phyloP scores from a whole-genome alignment of 2,329 filamentous ascomycete species.

The Trichoderma hamatum region DNA sequence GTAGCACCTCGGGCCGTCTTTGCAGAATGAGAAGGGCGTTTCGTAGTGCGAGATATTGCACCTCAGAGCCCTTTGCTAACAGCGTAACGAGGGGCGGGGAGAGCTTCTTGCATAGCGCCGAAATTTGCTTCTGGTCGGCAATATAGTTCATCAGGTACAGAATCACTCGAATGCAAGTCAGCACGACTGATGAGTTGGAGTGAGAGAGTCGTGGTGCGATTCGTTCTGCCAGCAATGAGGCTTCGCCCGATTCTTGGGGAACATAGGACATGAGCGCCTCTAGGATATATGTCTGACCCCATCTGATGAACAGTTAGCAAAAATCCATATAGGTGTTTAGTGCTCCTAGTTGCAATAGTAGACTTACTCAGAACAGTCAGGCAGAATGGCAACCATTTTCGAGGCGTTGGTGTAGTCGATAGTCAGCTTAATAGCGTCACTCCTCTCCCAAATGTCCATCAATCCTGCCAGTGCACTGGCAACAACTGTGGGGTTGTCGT shows the following conservation, averaged over 20 bases:
- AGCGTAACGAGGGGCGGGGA: constrained; percentile 94
- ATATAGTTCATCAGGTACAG: constrained; percentile 99
- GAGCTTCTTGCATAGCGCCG: constrained; percentile 84
- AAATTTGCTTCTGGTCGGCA: constrained; percentile 83
- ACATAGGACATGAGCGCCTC: constrained; percentile 98
- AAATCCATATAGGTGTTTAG: neutral
- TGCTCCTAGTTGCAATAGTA: neutral
- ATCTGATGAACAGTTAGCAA: constrained; percentile 56
- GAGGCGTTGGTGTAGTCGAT: constrained; percentile 98
- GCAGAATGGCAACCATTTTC: constrained; percentile 94
- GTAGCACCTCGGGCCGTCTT: constrained; percentile 85
- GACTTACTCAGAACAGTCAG: constrained; percentile 93
- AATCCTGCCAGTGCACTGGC: constrained; percentile 87
- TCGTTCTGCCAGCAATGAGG: constrained; percentile 85
- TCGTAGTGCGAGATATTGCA: constrained; percentile 93
- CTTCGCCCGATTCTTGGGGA: constrained; percentile 86
- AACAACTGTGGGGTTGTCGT: constrained; percentile 97
- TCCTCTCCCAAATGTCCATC: constrained; percentile 98
- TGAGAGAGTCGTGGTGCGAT: constrained; percentile 95
- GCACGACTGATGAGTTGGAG: constrained; percentile 92
- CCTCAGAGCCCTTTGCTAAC: constrained; percentile 92
- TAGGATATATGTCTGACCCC: constrained; percentile 98
- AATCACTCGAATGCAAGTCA: constrained; percentile 95
- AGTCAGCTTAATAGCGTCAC: constrained; percentile 95
- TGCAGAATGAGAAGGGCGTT: constrained; percentile 95